phyloP scores from a whole-genome alignment of 2,329 filamentous ascomycete species.

The Escovopsis sp. region DNA sequence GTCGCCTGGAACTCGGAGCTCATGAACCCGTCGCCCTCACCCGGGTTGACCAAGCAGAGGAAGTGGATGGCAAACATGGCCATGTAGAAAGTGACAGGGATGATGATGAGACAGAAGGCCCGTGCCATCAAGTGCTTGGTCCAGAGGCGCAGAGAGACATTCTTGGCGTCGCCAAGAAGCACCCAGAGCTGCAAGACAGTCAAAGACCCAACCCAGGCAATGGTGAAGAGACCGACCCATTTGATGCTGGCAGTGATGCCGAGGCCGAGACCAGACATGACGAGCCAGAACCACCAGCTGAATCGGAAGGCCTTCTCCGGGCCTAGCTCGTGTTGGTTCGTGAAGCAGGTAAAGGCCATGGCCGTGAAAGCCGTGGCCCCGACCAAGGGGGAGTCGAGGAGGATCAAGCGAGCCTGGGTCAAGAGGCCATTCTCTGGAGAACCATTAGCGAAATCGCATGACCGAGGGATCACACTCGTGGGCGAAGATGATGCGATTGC shows the following conservation, averaged over 20 bases:
- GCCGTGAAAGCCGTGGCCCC: conserved; percentile 87
- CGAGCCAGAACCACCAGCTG: conserved; percentile 97
- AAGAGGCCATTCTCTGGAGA: conserved; percentile 76
- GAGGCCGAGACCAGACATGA: conserved; percentile 69
- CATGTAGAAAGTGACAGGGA: conserved; percentile 84
- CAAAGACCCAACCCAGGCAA: conserved; percentile 89
- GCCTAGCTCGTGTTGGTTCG: conserved; percentile 91
- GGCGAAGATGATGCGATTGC: background rate
- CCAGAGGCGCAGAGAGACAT: conserved; percentile 72
- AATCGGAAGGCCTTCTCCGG: conserved; percentile 75
- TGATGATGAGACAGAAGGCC: conserved; percentile 78
- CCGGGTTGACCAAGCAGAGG: conserved; percentile 79
- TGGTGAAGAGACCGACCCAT: conserved; percentile 98
- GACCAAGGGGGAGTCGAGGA: conserved; percentile 89
- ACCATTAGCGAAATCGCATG: conserved; percentile 13
- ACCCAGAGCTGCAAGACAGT: conserved; percentile 92
- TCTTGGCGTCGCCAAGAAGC: conserved; percentile 75
- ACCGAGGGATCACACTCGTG: background rate
- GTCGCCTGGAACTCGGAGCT: conserved; percentile 98
- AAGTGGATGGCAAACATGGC: conserved; percentile 98
- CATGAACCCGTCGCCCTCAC: conserved; percentile 98
- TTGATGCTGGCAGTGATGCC: conserved; percentile 92
- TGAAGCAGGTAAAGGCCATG: conserved; percentile 82
- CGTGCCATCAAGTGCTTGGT: conserved; percentile 90
- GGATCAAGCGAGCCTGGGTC: conserved; percentile 87